Base-by-base conservation (phyloP, 495 filamentous ascomycete species). In the Chlorociboria aeruginascens region DNA sequence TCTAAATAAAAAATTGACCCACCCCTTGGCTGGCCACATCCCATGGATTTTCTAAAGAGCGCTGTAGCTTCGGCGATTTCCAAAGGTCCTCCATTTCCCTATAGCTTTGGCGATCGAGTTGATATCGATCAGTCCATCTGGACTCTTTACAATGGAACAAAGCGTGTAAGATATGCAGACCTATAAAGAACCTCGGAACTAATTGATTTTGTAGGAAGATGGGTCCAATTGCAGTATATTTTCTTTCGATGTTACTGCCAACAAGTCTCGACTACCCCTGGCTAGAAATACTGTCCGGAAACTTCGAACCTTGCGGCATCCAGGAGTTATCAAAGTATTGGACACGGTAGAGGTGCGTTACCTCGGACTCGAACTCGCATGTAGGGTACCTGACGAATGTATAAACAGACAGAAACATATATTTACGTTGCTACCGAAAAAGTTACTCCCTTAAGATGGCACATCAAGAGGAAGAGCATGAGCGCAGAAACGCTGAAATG, bases 11-110 rank as follows among this genome's bases (percentile, higher is more conserved):
- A 2, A 25, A 25, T 25, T 6, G 37, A 3, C 37, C 3, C 37
- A 16, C 37, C 14, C 37, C 37, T 40, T 40, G 9, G 13, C 31
- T 32, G 3, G 34, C 31, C n/a, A 14, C 34, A 40, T 32, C 12
- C 30, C 49, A 98, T 98, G 92, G 89, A 98, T 57, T 96, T 97
- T 61, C 75, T 98, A 50, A 98, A 96, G 68, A 95, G 86, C 40
- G 93, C 93, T 35, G 87, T 98, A 57, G 87, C 88, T 32, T 95
- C 92, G 35, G 90, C 90, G 49, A 97, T 96, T 56, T 84, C 92
- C 11, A 95, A 95, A 64, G 89, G 89, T 13, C 89, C 88, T 31
- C 78, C 87, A 3, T 93, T 95, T 57, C 88, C 87, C 8, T 96
- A 93, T 63, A 81, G 74, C 14, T 88, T 96, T 55, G 89, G 89